phyloP scores from a whole-genome alignment of 2,329 filamentous ascomycete species.

The Aspergillus ochraceoroseus region DNA sequence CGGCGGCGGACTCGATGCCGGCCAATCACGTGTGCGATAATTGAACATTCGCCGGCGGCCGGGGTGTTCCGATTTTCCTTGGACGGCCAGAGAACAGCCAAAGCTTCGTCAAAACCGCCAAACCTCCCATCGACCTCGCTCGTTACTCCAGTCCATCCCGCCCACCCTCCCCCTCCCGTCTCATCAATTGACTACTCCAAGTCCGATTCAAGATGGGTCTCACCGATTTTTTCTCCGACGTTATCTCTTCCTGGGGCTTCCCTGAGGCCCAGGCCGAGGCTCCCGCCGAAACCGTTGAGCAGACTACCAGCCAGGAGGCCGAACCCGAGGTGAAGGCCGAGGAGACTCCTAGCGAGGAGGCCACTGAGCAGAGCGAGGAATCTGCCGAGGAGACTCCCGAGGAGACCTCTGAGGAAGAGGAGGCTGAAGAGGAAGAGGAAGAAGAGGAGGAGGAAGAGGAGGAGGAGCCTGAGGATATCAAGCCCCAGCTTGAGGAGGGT shows the following conservation, averaged over 20 bases:
- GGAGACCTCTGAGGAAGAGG: slow-evolving; percentile 50
- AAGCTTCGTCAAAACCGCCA: slow-evolving; percentile 37
- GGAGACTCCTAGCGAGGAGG: slow-evolving; percentile 40
- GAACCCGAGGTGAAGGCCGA: slow-evolving; percentile 34
- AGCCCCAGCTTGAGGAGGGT: slow-evolving; percentile 90
- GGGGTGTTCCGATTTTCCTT: slow-evolving; percentile 42
- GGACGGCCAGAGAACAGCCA: slow-evolving; percentile 24
- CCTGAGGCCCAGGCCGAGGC: slow-evolving; percentile 58
- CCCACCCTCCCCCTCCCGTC: slow-evolving; percentile 25
- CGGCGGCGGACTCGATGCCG: not conserved
- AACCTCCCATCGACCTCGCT: slow-evolving; percentile 31
- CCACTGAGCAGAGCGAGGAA: slow-evolving; percentile 47
- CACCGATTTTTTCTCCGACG: slow-evolving; percentile 60
- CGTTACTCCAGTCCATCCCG: slow-evolving; percentile 25
- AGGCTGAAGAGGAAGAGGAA: slow-evolving; percentile 62
- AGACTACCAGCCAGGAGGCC: slow-evolving; percentile 42
- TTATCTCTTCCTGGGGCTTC: slow-evolving; percentile 61
- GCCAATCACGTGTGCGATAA: slow-evolving; percentile 42
- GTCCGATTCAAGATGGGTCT: slow-evolving; percentile 54
- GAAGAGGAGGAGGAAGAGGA: slow-evolving; percentile 79
- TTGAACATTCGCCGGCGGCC: slow-evolving; percentile 37
- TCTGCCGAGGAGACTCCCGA: slow-evolving; percentile 49
- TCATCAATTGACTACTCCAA: slow-evolving; percentile 30
- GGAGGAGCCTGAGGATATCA: slow-evolving; percentile 76
- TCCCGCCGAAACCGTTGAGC: slow-evolving; percentile 49